Evolutionary conservation across 179 eudicot genomes (phyloP), one percentile per base, ranked within the genome.

Genomic region (Sideroxylon spinosum): DNA sequence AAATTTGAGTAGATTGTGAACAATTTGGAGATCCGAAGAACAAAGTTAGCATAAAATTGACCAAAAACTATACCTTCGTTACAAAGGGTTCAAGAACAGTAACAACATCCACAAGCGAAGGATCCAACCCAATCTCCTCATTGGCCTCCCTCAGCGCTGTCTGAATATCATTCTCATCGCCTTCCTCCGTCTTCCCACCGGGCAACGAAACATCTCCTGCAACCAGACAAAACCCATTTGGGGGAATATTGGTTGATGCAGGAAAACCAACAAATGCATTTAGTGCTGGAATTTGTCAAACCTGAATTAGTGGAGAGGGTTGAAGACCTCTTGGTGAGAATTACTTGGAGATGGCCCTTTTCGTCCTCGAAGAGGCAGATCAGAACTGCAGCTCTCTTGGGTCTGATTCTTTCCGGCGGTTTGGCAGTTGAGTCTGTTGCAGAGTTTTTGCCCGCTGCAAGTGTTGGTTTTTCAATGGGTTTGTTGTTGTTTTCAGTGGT

Each of bases 121-220:
- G 95, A 75, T 93, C 93, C 83, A 93, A 88, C 52, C 97, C 98
- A 49, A 93, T 92, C 86, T 93, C 98, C 81, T 93, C 98, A 60
- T 92, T 79, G 7, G 98, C 98, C 82, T 93, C 98, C 71, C 97
- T 89, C 76, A 90, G 72, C 0, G 98, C 98, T 19, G 98, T 93
- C 57, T 82, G 89, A 14, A 82, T 81, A 44, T 90, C 90, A 84
- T 84, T 81, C 59, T 37, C 79, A 81, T 93, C 97, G 4, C 90
- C 90, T 68, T 93, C 93, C 20, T 93, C 98, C 79, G 79, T 82
- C 78, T 88, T 93, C 60, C 98, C 98, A 59, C 98, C 98, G 6
- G 98, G 97, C 85, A 93, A 87, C 12, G 95, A 84, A 78, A 93
- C 95, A 86, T 93, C 97, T 53, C 97, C 98, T 93, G 83, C 71